phyloP scores from a whole-genome alignment of 441 rosid genomes.

The Pelargonium australe region DNA sequence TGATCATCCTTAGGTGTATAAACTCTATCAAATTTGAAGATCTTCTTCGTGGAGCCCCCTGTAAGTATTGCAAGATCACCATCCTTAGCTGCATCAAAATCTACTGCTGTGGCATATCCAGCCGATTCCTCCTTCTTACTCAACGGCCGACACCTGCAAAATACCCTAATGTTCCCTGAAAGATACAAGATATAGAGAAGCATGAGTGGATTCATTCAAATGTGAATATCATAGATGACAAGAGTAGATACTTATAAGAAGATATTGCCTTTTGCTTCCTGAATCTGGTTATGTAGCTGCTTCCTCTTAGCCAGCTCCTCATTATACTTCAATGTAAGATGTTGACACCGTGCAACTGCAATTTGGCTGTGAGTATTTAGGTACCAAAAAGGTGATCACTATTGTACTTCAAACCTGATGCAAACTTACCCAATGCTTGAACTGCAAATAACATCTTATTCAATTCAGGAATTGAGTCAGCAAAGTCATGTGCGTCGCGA shows the following conservation, averaged over 20 bases:
- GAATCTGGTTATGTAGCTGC: constrained; percentile 82
- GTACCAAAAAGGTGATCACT: background rate
- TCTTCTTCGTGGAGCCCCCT: constrained; percentile 65
- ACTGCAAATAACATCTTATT: constrained; percentile 72
- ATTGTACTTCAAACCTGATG: background rate
- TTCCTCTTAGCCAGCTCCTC: constrained; percentile 58
- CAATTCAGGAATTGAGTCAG: constrained; percentile 64
- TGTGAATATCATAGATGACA: constrained; percentile 10
- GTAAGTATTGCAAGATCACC: constrained; percentile 75
- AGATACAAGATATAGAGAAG: constrained; percentile 6
- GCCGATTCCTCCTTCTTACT: constrained; percentile 53
- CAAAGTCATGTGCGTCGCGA: constrained; percentile 64
- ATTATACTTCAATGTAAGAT: constrained; percentile 57
- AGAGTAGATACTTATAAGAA: constrained; percentile 52
- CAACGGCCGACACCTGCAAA: constrained; percentile 87
- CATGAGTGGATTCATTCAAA: constrained; percentile 8
- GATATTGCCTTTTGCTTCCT: constrained; percentile 32
- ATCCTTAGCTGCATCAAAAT: constrained; percentile 73
- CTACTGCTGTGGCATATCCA: constrained; percentile 54
- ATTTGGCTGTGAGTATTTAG: constrained; percentile 67
- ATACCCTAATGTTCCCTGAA: constrained; percentile 91
- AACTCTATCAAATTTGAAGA: constrained; percentile 77
- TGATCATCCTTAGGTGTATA: constrained; percentile 78
- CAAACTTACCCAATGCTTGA: constrained; percentile 64
- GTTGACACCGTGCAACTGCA: constrained; percentile 38